Percentiles rank a stretch among this genome's conserved stretches.
These are phyloP conservation scores for Gaultheria prostrata DNA, from an alignment of 148 eudicot species.

Conservation along the genomic window DNA sequence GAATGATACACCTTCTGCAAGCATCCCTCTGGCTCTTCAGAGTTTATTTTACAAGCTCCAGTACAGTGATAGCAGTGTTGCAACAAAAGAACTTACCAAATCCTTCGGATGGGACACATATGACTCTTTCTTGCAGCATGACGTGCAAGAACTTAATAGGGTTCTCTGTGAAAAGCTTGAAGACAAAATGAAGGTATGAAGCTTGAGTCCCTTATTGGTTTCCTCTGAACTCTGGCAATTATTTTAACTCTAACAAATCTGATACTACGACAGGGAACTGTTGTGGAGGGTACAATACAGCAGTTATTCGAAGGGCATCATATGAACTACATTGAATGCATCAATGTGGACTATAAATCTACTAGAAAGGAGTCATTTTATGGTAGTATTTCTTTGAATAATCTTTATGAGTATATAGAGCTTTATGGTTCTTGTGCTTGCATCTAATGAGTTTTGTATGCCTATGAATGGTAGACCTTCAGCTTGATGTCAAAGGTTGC, in stretches of 20 bases:
- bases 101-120: conserved; percentile 97
- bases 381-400: conserved; percentile 37
- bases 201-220: not conserved
- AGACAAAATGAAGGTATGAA: conserved; percentile 87
- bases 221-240: not conserved
- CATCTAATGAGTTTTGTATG: conserved; percentile 8
- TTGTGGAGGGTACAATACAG: conserved; percentile 95
- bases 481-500: conserved; percentile 98
- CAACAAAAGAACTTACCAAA: conserved; percentile 91
- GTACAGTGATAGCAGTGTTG: conserved; percentile 84
- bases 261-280: conserved; percentile 65
- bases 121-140: conserved; percentile 98
- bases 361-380: conserved; percentile 93
- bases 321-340: conserved; percentile 96
- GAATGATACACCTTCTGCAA: conserved; percentile 83
- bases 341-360: conserved; percentile 88
- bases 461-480: conserved; percentile 57
- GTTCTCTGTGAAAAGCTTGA: conserved; percentile 96
- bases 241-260: not conserved
- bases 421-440: conserved; percentile 1
- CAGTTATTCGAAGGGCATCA: conserved; percentile 95
- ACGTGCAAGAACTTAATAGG: conserved; percentile 92
- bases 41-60: conserved; percentile 93
- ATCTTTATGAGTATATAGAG: not conserved
- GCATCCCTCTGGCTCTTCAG: conserved; percentile 94